phyloP scores from a whole-genome alignment of 148 eudicot genomes.

The Suaeda aralocaspica region DNA sequence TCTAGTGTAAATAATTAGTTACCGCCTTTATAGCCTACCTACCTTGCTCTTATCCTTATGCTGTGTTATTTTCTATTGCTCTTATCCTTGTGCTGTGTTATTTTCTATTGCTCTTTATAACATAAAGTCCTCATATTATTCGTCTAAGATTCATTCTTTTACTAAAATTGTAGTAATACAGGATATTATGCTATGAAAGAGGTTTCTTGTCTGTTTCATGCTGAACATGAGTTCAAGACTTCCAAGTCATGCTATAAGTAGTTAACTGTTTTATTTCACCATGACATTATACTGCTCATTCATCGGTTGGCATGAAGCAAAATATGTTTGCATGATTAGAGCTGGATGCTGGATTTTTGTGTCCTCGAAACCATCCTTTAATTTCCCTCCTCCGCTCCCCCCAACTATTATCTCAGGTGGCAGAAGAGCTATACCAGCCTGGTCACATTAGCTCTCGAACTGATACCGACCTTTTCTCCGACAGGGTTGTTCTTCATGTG shows the following conservation, averaged over 20 bases:
- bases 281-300: background rate
- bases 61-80: background rate
- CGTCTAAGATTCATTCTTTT: background rate
- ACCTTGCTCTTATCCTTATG: background rate
- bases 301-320: background rate
- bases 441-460: constrained; percentile 99
- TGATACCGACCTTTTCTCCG: constrained; percentile 86
- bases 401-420: constrained; percentile 51
- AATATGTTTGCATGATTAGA: constrained; percentile 5
- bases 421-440: constrained; percentile 93
- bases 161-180: background rate
- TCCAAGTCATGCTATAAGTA: background rate
- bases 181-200: background rate
- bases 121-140: background rate
- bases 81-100: background rate
- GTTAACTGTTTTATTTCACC: background rate
- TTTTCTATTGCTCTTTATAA: background rate
- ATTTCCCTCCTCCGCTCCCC: no score
- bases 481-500: constrained; percentile 63
- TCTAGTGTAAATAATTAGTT: background rate
- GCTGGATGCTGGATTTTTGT: background rate
- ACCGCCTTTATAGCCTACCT: background rate
- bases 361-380: background rate
- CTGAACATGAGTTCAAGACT: background rate
- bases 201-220: no score